Percentiles rank a stretch among this genome's conserved stretches.
Conservation (phyloP, 805 yeast species). For the Yarrowia sp. region DNA sequence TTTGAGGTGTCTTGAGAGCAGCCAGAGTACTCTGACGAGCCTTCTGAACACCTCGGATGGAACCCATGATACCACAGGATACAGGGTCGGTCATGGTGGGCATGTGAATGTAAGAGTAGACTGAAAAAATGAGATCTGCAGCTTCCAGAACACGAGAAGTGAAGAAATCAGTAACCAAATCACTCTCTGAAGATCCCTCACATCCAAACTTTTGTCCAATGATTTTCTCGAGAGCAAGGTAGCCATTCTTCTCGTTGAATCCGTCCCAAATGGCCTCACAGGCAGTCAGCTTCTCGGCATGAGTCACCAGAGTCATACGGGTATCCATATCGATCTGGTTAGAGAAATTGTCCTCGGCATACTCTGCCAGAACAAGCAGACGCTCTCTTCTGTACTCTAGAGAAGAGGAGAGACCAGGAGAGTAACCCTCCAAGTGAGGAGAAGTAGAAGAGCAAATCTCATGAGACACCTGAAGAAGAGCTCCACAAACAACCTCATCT, state of each 20-base stretch:
- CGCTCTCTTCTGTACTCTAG: slow-evolving; percentile 48
- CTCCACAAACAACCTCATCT: slow-evolving; percentile 47
- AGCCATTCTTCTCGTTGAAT: not conserved
- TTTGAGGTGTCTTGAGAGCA: not conserved
- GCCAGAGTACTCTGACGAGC: not conserved
- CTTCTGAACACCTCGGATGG: not conserved
- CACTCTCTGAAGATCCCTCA: too few relatives aligned
- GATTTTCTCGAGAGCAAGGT: not conserved
- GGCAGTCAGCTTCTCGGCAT: slow-evolving; percentile 25
- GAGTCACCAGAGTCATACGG: slow-evolving; percentile 27
- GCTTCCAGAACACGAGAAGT: not conserved
- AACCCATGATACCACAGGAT: too few relatives aligned
- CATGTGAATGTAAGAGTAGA: not conserved
- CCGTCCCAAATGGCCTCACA: slow-evolving; percentile 19
- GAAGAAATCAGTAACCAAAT: not conserved
- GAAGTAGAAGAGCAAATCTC: slow-evolving; percentile 61
- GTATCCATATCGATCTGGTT: slow-evolving; percentile 27
- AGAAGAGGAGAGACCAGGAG: slow-evolving; percentile 52
- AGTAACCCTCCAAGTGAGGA: slow-evolving; percentile 53
- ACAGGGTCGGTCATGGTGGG: not conserved
- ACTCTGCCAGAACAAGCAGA: slow-evolving; percentile 43
- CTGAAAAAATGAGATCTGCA: not conserved
- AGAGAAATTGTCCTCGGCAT: slow-evolving; percentile 43
- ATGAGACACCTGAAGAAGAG: slow-evolving; percentile 50
- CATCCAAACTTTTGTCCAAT: not conserved